A percentile compares a stretch with the other conserved stretches of the same genome.
Evolutionary conservation across 2,329 filamentous ascomycete species (phyloP).

Genomic region (Claviceps spartinae): DNA sequence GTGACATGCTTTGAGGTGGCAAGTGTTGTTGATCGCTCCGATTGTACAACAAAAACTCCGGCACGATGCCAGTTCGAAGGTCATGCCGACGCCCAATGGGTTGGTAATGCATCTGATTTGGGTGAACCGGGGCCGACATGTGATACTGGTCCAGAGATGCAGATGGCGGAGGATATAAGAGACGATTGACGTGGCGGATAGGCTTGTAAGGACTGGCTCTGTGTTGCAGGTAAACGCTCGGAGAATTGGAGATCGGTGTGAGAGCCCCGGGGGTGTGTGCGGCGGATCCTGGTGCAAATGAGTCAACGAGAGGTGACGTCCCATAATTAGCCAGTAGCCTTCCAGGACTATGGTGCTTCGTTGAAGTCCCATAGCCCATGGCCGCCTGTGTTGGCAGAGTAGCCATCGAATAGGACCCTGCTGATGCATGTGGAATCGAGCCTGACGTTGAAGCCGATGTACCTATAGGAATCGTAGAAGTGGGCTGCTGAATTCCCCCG

Average conservation of each 20-base stretch:
- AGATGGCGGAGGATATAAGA: conserved; percentile 79
- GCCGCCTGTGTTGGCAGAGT: conserved; percentile 14
- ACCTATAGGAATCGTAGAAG: conserved; percentile 15
- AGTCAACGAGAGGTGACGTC: conserved; percentile 58
- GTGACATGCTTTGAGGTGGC: conserved; percentile 13
- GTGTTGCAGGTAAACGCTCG: conserved; percentile 75
- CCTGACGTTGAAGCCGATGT: conserved; percentile 13
- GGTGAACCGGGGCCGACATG: conserved; percentile 40
- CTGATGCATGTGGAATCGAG: conserved; percentile 3
- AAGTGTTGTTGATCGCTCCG: conserved; percentile 17
- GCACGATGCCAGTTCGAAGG: conserved; percentile 56
- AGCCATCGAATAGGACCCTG: conserved; percentile 11
- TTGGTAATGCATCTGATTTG: conserved; percentile 72
- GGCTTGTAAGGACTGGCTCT: conserved; percentile 87
- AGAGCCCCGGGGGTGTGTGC: conserved; percentile 44
- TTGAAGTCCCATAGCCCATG: conserved; percentile 35
- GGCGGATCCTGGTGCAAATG: conserved; percentile 38
- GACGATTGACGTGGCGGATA: conserved; percentile 74
- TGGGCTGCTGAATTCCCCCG: conserved; percentile 22
- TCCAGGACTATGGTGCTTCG: conserved; percentile 39
- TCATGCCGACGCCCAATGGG: conserved; percentile 57
- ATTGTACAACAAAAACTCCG: conserved; percentile 38
- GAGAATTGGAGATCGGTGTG: conserved; percentile 64
- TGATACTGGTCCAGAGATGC: conserved; percentile 64
- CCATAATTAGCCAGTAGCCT: conserved; percentile 27